A percentile compares a stretch with the other conserved stretches of the same genome.
Evolutionary conservation across 495 filamentous ascomycete species (phyloP).

Genomic region (Neurospora intermedia): DNA sequence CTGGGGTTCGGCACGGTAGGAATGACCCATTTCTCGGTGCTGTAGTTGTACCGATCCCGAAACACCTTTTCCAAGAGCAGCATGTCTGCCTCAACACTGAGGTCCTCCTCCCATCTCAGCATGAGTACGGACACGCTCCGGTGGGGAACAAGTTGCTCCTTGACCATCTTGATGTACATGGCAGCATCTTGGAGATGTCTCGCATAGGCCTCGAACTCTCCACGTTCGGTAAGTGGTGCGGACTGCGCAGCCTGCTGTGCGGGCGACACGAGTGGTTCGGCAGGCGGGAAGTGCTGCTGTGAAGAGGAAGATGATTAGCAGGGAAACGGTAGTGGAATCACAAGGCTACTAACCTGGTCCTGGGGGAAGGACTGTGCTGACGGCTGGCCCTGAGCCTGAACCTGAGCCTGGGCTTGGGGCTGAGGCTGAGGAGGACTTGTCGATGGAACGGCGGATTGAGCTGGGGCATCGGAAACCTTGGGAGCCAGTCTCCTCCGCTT

Average conservation of each 20-base stretch:
- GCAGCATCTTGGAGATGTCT: conserved; percentile 49
- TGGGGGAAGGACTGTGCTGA: conserved; percentile 14
- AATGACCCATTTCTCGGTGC: conserved; percentile 42
- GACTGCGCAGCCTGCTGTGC: conserved; percentile 10
- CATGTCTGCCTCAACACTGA: conserved; percentile 37
- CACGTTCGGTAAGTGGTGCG: conserved; percentile 28
- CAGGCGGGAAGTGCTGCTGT: conserved; percentile 9
- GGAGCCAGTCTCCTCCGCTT: conserved; percentile 29
- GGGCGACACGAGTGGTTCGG: conserved; percentile 13
- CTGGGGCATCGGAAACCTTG: conserved; percentile 21
- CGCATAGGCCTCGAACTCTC: conserved; percentile 47
- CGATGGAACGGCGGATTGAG: conserved; percentile 6
- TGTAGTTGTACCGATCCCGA: conserved; percentile 42
- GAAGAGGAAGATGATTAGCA: background rate
- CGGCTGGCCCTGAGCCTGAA: conserved; percentile 4
- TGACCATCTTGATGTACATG: conserved; percentile 42
- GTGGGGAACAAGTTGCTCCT: conserved; percentile 28
- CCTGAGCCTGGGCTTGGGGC: conserved; percentile 5
- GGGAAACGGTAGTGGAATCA: background rate
- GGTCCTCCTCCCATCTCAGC: conserved; percentile 46
- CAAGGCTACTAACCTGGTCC: conserved; percentile 17
- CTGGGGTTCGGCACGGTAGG: conserved; percentile 39
- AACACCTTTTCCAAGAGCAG: conserved; percentile 39
- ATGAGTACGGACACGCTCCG: conserved; percentile 42
- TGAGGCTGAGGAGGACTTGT: conserved; percentile 11